phyloP scores from a whole-genome alignment of 768 basidiomycete genomes.

The Mycena venus region DNA sequence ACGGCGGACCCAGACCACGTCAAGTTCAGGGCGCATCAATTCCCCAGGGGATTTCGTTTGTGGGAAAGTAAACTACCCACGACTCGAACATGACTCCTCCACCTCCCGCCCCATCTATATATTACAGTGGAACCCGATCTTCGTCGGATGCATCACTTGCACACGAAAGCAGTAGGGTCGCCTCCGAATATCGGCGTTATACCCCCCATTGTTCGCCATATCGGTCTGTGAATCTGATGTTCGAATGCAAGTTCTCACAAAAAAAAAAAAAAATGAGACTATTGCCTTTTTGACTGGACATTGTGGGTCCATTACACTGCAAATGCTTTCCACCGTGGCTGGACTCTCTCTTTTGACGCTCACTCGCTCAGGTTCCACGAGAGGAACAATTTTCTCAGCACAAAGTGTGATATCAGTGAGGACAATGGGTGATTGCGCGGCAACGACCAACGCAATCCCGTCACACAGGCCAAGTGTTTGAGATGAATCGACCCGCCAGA shows the following conservation, averaged over 20 bases:
- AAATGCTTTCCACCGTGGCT: too few species aligned
- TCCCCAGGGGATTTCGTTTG: background rate
- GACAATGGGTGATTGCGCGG: too few species aligned
- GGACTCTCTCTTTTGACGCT: too few species aligned
- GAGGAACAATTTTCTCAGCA: too few species aligned
- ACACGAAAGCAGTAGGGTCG: background rate
- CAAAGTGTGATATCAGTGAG: too few species aligned
- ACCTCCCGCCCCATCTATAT: background rate
- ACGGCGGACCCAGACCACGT: too few species aligned
- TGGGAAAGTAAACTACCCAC: background rate
- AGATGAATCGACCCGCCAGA: too few species aligned
- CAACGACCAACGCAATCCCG: too few species aligned
- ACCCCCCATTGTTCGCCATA: background rate
- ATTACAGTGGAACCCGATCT: background rate
- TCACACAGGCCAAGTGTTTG: too few species aligned
- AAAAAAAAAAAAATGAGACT: background rate
- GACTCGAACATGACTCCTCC: background rate
- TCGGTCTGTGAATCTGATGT: background rate
- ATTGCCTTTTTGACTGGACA: background rate
- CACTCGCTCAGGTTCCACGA: too few species aligned
- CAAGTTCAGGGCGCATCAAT: background rate
- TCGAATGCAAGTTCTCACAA: background rate
- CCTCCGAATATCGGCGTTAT: too few species aligned
- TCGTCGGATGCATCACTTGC: background rate
- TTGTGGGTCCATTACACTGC: background rate